Base-by-base conservation (phyloP, 2,329 filamentous ascomycete genomes). In the Xylariaceae sp. region DNA sequence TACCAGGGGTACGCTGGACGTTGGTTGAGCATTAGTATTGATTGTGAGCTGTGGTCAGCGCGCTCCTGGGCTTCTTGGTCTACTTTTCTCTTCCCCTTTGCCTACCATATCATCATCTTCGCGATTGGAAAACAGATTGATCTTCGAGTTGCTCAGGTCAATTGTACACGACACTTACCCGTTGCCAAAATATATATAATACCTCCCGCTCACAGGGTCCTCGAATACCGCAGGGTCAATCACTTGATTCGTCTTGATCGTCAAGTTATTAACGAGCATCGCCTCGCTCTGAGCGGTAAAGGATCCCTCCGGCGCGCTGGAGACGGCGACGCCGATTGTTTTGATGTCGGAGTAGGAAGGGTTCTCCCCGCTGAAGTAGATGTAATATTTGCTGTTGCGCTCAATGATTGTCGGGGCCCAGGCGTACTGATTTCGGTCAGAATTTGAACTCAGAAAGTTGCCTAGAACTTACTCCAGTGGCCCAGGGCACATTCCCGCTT, bases 331-430 rank as follows among this genome's bases (percentile, higher is more conserved):
- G 3, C 82, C 82, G 25, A 85, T 80, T 3, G 77, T 79, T 43
- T 82, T 73, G 50, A 76, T 68, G 48, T 80, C 69, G n/a, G n/a
- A n/a, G 23, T 75, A 65, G 0, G 77, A 77, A 0, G 80, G 77
- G 34, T 72, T 71, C 14, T 74, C 61, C 0, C 73, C 73, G 29
- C 67, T 74, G 62, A 83, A 84, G 63, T 81, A 83, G 22, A 85
- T 76, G 55, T 82, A 84, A 64, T 78, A 85, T 63, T 80, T 81
- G 0, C 77, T 79, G 47, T 77, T 68, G 40, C 77, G 78, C 39
- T 68, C 64, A 1, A 78, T 77, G 2, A 82, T 82, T 41, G 82
- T 80, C 0, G 82, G 82, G 0, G 82, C 82, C 82, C 82, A 85
- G 3, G 83, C 75, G 54, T 84, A 83, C 52, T 55, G 8, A 8